Conservation (phyloP, 2,329 filamentous ascomycete species). For the Colletotrichum coccodes region DNA sequence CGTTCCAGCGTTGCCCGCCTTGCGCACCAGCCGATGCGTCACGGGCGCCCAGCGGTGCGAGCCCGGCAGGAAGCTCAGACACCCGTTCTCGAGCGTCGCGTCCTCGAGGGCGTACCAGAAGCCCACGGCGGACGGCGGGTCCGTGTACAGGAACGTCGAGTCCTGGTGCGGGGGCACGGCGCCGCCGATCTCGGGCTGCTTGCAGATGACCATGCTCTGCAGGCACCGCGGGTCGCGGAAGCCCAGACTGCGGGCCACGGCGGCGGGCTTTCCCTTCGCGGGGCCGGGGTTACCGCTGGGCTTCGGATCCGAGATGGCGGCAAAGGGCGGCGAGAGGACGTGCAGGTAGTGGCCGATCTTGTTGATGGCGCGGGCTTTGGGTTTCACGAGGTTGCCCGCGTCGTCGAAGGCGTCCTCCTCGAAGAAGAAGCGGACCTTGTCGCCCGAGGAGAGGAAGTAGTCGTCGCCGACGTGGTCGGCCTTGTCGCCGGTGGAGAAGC, state of each 20-base stretch:
- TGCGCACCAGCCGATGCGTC: slow-evolving; percentile 79
- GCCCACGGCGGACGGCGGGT: slow-evolving; percentile 88
- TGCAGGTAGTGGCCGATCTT: slow-evolving; percentile 87
- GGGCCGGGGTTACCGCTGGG: slow-evolving; percentile 48
- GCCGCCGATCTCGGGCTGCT: slow-evolving; percentile 95
- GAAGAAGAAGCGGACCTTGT: slow-evolving; percentile 97
- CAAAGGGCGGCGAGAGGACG: slow-evolving; percentile 74
- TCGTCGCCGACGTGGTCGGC: slow-evolving; percentile 87
- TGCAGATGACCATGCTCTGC: slow-evolving; percentile 99
- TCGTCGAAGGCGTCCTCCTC: slow-evolving; percentile 89
- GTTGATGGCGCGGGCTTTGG: slow-evolving; percentile 88
- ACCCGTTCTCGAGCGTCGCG: slow-evolving; percentile 86
- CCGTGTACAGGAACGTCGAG: slow-evolving; percentile 90
- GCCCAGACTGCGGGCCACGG: slow-evolving; percentile 76
- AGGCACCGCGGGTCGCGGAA: slow-evolving; percentile 81
- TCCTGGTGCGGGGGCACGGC: slow-evolving; percentile 94
- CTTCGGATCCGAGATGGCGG: slow-evolving; percentile 60
- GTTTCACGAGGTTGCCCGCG: slow-evolving; percentile 74
- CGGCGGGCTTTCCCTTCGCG: slow-evolving; percentile 54
- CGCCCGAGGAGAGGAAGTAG: slow-evolving; percentile 90
- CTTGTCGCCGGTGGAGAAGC: slow-evolving; percentile 86
- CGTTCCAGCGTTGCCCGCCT: slow-evolving; percentile 63
- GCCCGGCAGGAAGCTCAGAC: slow-evolving; percentile 85
- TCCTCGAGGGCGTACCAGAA: slow-evolving; percentile 99
- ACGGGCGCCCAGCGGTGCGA: slow-evolving; percentile 81